Base-by-base conservation (phyloP, 2,329 filamentous ascomycete genomes). In the Talaromyces piceae region DNA sequence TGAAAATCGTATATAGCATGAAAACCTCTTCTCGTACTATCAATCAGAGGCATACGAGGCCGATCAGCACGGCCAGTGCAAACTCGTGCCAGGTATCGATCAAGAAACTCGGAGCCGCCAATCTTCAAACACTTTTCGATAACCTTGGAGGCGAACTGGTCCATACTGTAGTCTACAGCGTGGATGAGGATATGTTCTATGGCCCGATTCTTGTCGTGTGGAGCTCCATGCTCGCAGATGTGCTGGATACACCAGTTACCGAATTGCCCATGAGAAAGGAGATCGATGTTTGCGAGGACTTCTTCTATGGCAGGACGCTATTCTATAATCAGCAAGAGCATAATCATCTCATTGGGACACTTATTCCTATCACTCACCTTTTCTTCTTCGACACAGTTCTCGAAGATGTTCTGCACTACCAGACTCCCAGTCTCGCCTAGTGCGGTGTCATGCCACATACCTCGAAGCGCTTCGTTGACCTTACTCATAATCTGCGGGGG, bases 191-290 rank as follows among this genome's bases (percentile, higher is more conserved):
- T 91, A 68, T 97, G 91, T 60, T 98, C 91, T 63, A 96, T 86
- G 41, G 94, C 93, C 59, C 91, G 86, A 70, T 86, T 91, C 61
- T 91, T 91, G 70, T 98, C 94, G 37, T 86, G 84, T 27, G 91
- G 87, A 52, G 86, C 86, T 47, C 94, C 91, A 66, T 98, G 93
- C 70, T 98, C 93, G 71, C 93, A 98, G 61, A 98, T 90, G 71
- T 98, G 93, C 73, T 98, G 93, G 63, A 98, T 97, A 74, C 93
- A 98, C 93, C 93, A 98, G 68, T 98, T 98, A 51, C 93, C 93
- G 66, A 98, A 98, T 67, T 98, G 93, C 23, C 93, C 93, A 67
- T 96, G 91, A 53, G 93, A 88, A 63, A 98, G 90, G 56, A 95
- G 87, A 71, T 98, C 90, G 61, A 98, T 95, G 67, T 93, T 96